Base-by-base conservation (phyloP, 495 filamentous ascomycete species). In the Staphylotrichum longicolle region DNA sequence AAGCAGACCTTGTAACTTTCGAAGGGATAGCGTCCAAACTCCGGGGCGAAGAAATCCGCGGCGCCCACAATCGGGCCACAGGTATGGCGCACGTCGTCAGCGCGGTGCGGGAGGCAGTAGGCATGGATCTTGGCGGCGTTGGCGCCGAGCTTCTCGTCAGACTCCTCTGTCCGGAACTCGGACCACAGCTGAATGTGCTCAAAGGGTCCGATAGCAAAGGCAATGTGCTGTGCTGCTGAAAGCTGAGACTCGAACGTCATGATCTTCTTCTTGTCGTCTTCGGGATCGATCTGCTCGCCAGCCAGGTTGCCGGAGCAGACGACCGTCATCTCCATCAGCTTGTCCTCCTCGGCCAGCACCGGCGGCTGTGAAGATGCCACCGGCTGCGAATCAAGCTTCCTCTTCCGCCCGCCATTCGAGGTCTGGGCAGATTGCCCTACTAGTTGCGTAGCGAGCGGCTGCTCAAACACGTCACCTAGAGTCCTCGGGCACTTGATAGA, bases 161-260 rank as follows among this genome's bases (percentile, higher is more conserved):
- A 90, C 57, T 93, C 90, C 60, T 88, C 89, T 55, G 91, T 91
- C 15, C 95, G 86, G 68, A 90, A 96, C 65, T 94, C 89, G 7
- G 90, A 76, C 63, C 72, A 87, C 8, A 99, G 77, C 68, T 97
- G 91, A 52, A 96, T 84, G 66, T 91, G 87, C 70, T 97, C 91
- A 70, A 99, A 99, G 12, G 95, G 94, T 0, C 95, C 94, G 34
- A 97, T 83, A 10, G 89, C 89, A 71, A 99, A 93, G 3, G 91
- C 91, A 66, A 99, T 85, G 68, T 98, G 91, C 56, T 91, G 88
- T 5, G 93, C 85, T 4, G 91, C 82, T 33, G 88, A 82, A 41
- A 84, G 84, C 41, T 81, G 75, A 58, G 85, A 85, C 34, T 83
- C 83, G 68, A 98, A 99, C 0, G 88, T 88, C 61, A 92, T 87